phyloP scores from a whole-genome alignment of 208 protist genomes.

The Spongospora subterranea region DNA sequence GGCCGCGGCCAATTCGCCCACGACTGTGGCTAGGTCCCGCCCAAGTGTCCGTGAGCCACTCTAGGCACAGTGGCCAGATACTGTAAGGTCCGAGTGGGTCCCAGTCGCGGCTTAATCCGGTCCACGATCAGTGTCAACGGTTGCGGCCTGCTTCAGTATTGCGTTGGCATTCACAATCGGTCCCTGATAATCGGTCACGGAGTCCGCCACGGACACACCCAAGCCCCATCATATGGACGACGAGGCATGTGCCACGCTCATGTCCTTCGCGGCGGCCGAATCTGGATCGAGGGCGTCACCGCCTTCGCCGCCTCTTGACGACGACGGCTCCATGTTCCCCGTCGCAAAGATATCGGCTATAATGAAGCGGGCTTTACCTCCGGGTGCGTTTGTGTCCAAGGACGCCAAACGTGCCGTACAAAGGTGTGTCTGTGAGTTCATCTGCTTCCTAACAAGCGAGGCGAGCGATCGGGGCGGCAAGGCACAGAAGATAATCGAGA shows the following conservation, averaged over 20 bases:
- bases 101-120: no score
- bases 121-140: no score
- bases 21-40: no score
- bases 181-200: no score
- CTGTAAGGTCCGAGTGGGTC: no score
- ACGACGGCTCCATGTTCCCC: conserved; percentile 12
- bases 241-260: neutral
- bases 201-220: no score
- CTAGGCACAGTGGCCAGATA: no score
- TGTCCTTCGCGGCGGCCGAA: neutral
- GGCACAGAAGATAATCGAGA: neutral
- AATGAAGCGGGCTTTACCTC: conserved; percentile 27
- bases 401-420: conserved; percentile 42
- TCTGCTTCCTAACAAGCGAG: conserved; percentile 54
- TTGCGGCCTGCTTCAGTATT: no score
- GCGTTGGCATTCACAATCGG: no score
- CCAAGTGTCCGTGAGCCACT: no score
- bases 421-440: conserved; percentile 53
- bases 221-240: no score
- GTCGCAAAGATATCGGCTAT: conserved; percentile 13
- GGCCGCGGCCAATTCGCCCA: no score
- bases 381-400: conserved; percentile 14
- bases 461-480: neutral
- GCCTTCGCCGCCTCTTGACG: neutral
- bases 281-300: neutral